Conservation (phyloP, 1,284 basidiomycete species). For the Apiotrichum montevideense region DNA sequence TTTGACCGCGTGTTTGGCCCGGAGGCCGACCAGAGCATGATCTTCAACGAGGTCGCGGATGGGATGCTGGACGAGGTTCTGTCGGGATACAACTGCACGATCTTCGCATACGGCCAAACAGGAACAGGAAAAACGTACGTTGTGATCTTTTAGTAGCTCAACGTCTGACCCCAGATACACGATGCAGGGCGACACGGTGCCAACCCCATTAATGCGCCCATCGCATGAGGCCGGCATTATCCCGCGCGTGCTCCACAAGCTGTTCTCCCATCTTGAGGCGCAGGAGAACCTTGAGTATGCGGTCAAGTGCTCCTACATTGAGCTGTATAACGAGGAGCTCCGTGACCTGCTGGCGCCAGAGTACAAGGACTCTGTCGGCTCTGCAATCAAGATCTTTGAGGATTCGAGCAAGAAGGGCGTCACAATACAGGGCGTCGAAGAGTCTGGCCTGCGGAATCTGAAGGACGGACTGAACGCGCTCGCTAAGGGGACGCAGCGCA, state of each 20-base stretch:
- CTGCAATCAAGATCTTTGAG: constrained; percentile 78
- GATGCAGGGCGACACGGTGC: constrained; percentile 84
- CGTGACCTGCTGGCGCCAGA: constrained; percentile 80
- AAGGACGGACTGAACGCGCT: constrained; percentile 79
- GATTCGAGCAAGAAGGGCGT: constrained; percentile 73
- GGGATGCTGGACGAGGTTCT: constrained; percentile 91
- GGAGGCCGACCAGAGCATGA: constrained; percentile 90
- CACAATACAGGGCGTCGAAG: constrained; percentile 90
- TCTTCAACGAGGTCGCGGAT: constrained; percentile 88
- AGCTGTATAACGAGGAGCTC: constrained; percentile 99
- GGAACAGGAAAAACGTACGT: constrained; percentile 97
- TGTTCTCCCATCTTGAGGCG: constrained; percentile 82
- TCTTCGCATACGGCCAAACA: constrained; percentile 98
- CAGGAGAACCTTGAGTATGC: constrained; percentile 69
- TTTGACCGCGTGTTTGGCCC: constrained; percentile 94
- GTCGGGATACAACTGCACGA: constrained; percentile 93
- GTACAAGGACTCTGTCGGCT: constrained; percentile 55
- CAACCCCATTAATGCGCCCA: constrained; percentile 72
- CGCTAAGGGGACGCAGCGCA: constrained; percentile 77
- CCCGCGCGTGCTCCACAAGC: constrained; percentile 86
- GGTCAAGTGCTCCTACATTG: constrained; percentile 90
- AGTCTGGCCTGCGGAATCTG: constrained; percentile 75
- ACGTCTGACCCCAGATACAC: constrained; percentile 64
- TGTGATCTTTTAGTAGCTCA: not conserved
- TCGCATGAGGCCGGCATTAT: constrained; percentile 91